Evolutionary conservation across 2,329 filamentous ascomycete genomes (phyloP), one percentile per base, ranked within the genome.

Genomic region (Mycosphaerella arachidis): DNA sequence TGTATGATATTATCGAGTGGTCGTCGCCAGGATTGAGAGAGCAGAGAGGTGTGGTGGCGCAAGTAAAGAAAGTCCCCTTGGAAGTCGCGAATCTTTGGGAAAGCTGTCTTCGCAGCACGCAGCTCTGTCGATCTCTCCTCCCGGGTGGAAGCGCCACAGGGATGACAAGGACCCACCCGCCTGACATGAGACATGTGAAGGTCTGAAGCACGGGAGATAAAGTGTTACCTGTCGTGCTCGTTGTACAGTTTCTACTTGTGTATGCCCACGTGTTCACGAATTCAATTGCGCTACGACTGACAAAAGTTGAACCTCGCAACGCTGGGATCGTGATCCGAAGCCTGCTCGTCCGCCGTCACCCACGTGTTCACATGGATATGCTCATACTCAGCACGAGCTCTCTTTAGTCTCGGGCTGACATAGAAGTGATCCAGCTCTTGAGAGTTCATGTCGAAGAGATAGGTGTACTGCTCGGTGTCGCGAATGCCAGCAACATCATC

Each of bases 351-450:
- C 60, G 74, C 80, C 31, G 77, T 74, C 53, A 83, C 80, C 87
- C 88, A 91, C 3, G 86, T 86, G 72, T 89, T 90, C 55, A 90
- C 76, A 74, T 90, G 88, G 29, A 90, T 69, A 73, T 91, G 87
- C 78, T 90, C 84, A 65, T 84, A 84, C 67, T 77, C 73, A 16
- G 79, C 74, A 6, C 59, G 40, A 37, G 70, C 71, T 4, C 72
- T 70, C 29, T 74, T 76, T 60, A 88, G 68, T 53, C 77, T 77
- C 29, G 80, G 76, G 69, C 84, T 88, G 58, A 89, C 80, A 66
- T 82, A 89, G 75, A 88, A 84, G 75, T 90, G 87, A 72, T 90
- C 88, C 18, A 91, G 77, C 69, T 86, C 81, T 76, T 90, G 84
- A 60, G 82, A 81, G 74, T 88, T 89, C 81, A 83, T 84, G 65